phyloP scores from a whole-genome alignment of 768 basidiomycete species.

The Obba rivulosa region DNA sequence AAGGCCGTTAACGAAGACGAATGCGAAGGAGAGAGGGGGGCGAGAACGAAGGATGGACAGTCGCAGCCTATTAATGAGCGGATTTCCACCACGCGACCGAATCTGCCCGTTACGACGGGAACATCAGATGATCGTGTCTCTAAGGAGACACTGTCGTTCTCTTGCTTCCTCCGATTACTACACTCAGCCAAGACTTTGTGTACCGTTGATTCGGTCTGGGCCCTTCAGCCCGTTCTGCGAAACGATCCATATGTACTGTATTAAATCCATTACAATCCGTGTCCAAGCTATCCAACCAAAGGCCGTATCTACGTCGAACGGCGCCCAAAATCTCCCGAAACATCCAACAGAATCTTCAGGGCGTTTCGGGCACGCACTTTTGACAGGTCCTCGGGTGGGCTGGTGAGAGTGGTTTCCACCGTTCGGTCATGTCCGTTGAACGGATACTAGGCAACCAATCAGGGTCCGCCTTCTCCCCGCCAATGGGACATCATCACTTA shows the following conservation, averaged over 20 bases:
- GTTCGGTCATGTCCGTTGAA: conserved; percentile 65
- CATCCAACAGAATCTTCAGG: conserved; percentile 84
- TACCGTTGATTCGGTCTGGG: too few relatives aligned
- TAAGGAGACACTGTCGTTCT: conserved; percentile 6
- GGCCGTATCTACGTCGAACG: conserved; percentile 10
- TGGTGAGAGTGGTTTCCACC: conserved; percentile 66
- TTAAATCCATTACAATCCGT: background rate
- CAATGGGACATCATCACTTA: conserved; percentile 12
- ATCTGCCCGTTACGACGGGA: conserved; percentile 31
- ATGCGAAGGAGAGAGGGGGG: conserved; percentile 30
- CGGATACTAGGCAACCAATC: conserved; percentile 59
- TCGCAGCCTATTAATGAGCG: conserved; percentile 1
- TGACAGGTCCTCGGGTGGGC: conserved; percentile 76
- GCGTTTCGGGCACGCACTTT: conserved; percentile 92
- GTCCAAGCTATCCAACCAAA: background rate
- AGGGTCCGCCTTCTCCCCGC: conserved; percentile 9
- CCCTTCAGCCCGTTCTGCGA: too few relatives aligned
- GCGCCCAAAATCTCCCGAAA: conserved; percentile 73
- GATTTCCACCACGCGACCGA: conserved; percentile 10
- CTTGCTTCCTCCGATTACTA: background rate
- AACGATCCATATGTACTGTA: conserved; percentile 6
- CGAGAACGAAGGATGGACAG: conserved; percentile 28
- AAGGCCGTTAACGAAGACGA: conserved; percentile 35
- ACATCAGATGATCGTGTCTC: conserved; percentile 21
- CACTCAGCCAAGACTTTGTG: too few relatives aligned